These are phyloP conservation scores for Hypomontagnella monticulosa DNA, from an alignment of 495 filamentous ascomycete genomes.

Conservation along the genomic window DNA sequence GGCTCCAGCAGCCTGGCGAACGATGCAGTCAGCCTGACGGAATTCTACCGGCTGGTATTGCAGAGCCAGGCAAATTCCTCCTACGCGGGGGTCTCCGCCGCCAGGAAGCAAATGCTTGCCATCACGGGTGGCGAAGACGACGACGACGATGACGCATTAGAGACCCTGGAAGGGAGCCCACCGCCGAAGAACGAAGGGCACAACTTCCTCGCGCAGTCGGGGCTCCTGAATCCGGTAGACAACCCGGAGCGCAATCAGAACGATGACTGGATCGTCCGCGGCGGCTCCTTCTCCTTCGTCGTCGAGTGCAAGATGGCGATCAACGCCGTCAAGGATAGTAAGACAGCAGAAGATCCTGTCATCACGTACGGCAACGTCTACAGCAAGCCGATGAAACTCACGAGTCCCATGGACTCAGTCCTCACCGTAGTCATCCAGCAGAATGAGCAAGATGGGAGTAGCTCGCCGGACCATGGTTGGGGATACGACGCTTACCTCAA, in stretches of 20 bases:
- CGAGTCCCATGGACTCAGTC: no score
- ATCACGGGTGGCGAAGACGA: no score
- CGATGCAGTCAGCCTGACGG: neutral
- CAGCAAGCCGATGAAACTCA: no score
- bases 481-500: constrained; percentile 14
- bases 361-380: no score
- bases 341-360: no score
- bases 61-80: constrained; percentile 10
- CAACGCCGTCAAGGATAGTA: constrained; percentile 20
- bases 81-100: no score
- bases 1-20: constrained; percentile 29
- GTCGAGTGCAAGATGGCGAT: constrained; percentile 40
- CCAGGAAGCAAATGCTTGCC: no score
- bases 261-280: constrained; percentile 32
- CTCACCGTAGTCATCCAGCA: no score
- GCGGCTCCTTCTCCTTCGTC: constrained; percentile 34
- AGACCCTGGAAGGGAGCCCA: no score
- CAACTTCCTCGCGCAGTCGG: constrained; percentile 23
- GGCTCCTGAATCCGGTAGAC: constrained; percentile 17
- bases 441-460: neutral
- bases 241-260: constrained; percentile 15
- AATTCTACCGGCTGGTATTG: constrained; percentile 27
- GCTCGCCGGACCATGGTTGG: constrained; percentile 5
- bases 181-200: constrained; percentile 26
- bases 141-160: no score